These are phyloP conservation scores for Mycena maculata DNA, from an alignment of 768 basidiomycete genomes.

Conservation along the genomic window DNA sequence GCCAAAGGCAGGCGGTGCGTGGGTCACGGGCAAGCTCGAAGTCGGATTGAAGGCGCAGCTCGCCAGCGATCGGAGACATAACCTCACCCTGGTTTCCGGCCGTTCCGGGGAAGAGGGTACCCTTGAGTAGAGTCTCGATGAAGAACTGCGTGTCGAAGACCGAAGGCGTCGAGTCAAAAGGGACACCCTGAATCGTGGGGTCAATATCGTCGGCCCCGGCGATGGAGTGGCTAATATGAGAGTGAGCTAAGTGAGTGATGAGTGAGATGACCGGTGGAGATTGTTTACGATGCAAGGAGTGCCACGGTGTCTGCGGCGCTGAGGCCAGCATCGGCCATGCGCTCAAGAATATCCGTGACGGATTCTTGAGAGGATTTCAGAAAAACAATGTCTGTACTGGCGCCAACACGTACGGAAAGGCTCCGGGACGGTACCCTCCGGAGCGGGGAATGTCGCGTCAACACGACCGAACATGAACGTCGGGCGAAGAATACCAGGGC, in stretches of 20 bases:
- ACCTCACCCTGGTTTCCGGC: slow-evolving; percentile 25
- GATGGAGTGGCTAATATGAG: too few species aligned
- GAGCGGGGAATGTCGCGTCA: too few species aligned
- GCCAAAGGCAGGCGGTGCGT: slow-evolving; percentile 15
- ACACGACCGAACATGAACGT: too few species aligned
- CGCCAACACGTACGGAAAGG: slow-evolving; percentile 15
- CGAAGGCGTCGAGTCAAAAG: too few species aligned
- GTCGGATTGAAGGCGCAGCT: too few species aligned
- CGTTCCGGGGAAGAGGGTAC: slow-evolving; percentile 34
- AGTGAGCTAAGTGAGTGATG: slow-evolving; percentile 2
- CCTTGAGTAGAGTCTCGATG: slow-evolving; percentile 36
- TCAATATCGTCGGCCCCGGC: too few species aligned
- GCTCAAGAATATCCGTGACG: slow-evolving; percentile 38
- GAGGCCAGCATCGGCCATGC: too few species aligned
- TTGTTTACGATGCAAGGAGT: slow-evolving; percentile 38
- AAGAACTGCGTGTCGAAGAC: slow-evolving; percentile 35
- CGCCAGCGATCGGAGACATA: too few species aligned
- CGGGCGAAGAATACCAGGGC: too few species aligned
- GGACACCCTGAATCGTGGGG: too few species aligned
- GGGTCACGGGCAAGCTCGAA: slow-evolving; percentile 12
- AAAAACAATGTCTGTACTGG: not conserved
- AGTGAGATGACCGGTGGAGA: not conserved
- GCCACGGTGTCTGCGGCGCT: slow-evolving; percentile 42
- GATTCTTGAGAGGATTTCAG: slow-evolving; percentile 29
- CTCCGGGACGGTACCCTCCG: too few species aligned